Evolutionary conservation across 768 basidiomycete genomes (phyloP), one percentile per base, ranked within the genome.

Genomic region (Boletus pseudopeckii): DNA sequence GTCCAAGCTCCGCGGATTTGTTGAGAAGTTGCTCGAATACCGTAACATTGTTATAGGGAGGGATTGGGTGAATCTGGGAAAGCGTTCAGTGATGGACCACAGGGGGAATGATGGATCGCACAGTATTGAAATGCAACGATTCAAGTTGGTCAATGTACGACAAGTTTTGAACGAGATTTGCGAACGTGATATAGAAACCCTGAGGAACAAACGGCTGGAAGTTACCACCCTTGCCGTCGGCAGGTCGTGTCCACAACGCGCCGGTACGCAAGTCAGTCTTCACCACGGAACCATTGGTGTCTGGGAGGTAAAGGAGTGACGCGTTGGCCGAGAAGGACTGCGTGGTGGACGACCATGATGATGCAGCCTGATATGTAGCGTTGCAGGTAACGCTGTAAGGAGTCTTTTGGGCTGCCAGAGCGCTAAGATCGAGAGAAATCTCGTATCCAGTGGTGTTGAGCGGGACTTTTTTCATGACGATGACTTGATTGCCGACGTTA

Each of bases 181-280:
- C 80, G 44, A 86, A 85, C 6, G 75, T 67, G 0, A 88, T 82
- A 59, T 89, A 91, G 67, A 87, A 92, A 0, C 89, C 89, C 42
- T 88, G 78, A 0, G 90, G 88, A 52, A 91, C 66, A 13, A 85
- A 67, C 0, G 77, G 70, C 55, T 74, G 62, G 55, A 70, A 70
- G 2, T 28, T 18, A 1, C 60, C 52, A 18, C 63, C 62, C 7
- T 56, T 63, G 18, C 56, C 55, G 45, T 60, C 33, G 5, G 52
- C 67, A 52, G 70, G 71, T 47, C 75, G 75, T 5, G 69, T 70
- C 61, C 79, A 68, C 39, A 80, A 57, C 8, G 73, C 71, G 1
- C 79, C 79, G 1, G 77, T 77, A 24, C 75, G 70, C 56, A 74
- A 49, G 54, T 82, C 80, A 11, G 77, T 72, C 63, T 80, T 80